Base-by-base conservation (phyloP, 1,284 basidiomycete species). In the Moniliella sp. region DNA sequence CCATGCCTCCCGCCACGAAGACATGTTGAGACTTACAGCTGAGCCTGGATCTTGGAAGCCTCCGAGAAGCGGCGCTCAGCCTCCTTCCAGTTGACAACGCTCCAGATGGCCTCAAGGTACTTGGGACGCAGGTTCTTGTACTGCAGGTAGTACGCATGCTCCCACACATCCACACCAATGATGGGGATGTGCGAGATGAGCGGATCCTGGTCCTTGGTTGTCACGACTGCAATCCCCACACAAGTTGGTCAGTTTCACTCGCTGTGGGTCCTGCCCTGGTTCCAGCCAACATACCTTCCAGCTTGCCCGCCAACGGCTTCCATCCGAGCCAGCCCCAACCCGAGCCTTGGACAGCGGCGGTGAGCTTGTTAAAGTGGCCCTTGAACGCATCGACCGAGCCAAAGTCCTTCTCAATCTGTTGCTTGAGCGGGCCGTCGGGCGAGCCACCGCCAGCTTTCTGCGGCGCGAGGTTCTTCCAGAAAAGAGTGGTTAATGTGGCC, bases 141-240 rank as follows among this genome's bases (percentile, higher is more conserved):
- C 43, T 54, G 50, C 17, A 54, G 48, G 45, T 57, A 57, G 46
- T 47, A 55, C 28, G 52, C 78, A 63, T 83, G 80, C 63, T 82
- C 79, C 86, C 91, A 94, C 56, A 93, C 79, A 64, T 97, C 91
- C 46, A 94, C 75, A 39, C 88, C 91, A 57, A 97, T 73, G 57
- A 97, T 75, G 23, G 88, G 84, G 19, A 71, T 68, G 64, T 86
- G 80, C 62, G 67, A 56, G 43, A 91, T 70, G 33, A 94, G 68
- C 31, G 91, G 91, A 62, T 97, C 91, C 67, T 97, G 91, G 69
- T 97, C 93, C 21, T 82, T 66, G 16, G 88, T 93, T 25, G 84
- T 86, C 35, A 76, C 37, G 10, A 48, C 45, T 39, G 33, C n/a
- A 16, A 4, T 10, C 12, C n/a, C 4, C 19, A 18, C 25, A 15